A percentile compares a stretch with the other conserved stretches of the same genome.
Conservation (phyloP, 371 early-diverging fungal species). For the Catenaria anguillulae region DNA sequence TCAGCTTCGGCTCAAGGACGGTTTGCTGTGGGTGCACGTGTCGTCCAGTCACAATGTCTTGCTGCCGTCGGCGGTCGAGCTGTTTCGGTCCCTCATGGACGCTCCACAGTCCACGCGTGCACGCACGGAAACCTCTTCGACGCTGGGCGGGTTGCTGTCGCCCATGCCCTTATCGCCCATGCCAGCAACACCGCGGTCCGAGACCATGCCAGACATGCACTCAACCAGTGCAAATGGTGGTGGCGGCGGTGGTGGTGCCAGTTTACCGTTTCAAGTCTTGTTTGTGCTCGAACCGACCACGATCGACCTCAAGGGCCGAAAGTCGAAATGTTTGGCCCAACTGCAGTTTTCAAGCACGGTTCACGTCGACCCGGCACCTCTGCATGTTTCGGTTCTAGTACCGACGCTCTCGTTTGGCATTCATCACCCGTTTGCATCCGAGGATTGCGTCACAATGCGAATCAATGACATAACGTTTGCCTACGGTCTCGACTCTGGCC, state of each 20-base stretch:
- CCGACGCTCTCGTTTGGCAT: not conserved
- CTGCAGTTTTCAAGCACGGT: not conserved
- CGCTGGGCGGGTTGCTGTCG: no score
- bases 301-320: not conserved
- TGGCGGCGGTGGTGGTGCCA: no score
- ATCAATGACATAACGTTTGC: not conserved
- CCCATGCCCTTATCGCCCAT: no score
- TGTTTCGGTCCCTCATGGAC: not conserved
- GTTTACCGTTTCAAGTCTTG: not conserved
- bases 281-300: not conserved
- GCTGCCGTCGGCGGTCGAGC: not conserved
- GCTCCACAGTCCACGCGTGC: not conserved
- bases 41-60: not conserved
- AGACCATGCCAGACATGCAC: no score
- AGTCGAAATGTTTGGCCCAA: not conserved
- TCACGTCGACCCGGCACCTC: not conserved
- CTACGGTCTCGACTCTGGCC: not conserved
- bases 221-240: no score
- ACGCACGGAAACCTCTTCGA: no score
- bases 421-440: not conserved
- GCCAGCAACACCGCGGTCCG: no score
- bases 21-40: not conserved
- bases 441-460: not conserved
- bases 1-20: not conserved
- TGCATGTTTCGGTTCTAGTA: not conserved